Percentiles rank a stretch among this genome's conserved stretches.
phyloP scores from a whole-genome alignment of 345 rosid species.

The Lepidium africanum region DNA sequence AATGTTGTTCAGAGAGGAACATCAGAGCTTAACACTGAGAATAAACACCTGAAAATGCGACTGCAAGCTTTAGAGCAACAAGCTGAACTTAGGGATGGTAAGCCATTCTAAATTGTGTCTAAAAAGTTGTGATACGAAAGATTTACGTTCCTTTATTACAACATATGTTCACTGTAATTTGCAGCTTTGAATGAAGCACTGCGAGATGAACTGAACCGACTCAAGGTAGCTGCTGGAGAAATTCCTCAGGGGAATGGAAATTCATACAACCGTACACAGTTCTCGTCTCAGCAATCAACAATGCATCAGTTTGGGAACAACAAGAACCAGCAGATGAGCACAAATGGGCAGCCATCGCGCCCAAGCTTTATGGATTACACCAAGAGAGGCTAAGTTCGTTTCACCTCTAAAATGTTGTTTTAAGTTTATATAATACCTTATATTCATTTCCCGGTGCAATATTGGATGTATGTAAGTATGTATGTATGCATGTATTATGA shows the following conservation, averaged over 20 bases:
- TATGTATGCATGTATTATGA: constrained; percentile 6
- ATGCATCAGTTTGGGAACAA: constrained; percentile 39
- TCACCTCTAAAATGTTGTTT: background rate
- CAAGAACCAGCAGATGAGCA: constrained; percentile 38
- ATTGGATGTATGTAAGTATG: constrained; percentile 13
- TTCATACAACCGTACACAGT: constrained; percentile 41
- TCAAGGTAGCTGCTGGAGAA: constrained; percentile 71
- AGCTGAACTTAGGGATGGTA: constrained; percentile 28
- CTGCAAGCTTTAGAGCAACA: constrained; percentile 24
- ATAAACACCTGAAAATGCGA: constrained; percentile 30
- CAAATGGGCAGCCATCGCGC: constrained; percentile 30
- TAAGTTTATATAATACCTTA: background rate
- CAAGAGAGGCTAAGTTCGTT: constrained; percentile 29
- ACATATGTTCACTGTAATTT: background rate
- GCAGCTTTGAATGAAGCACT: constrained; percentile 80
- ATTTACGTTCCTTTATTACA: background rate
- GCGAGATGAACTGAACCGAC: constrained; percentile 86
- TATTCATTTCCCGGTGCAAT: constrained; percentile 12
- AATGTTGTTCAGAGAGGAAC: constrained; percentile 26
- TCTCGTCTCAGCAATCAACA: constrained; percentile 39
- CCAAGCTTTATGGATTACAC: constrained; percentile 44
- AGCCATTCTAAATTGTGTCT: background rate
- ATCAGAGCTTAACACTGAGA: constrained; percentile 23
- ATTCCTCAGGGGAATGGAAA: constrained; percentile 51
- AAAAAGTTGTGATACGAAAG: background rate